A percentile compares a stretch with the other conserved stretches of the same genome.
Conservation (phyloP, 2,329 filamentous ascomycete genomes). For the Epichloe gansuensis region DNA sequence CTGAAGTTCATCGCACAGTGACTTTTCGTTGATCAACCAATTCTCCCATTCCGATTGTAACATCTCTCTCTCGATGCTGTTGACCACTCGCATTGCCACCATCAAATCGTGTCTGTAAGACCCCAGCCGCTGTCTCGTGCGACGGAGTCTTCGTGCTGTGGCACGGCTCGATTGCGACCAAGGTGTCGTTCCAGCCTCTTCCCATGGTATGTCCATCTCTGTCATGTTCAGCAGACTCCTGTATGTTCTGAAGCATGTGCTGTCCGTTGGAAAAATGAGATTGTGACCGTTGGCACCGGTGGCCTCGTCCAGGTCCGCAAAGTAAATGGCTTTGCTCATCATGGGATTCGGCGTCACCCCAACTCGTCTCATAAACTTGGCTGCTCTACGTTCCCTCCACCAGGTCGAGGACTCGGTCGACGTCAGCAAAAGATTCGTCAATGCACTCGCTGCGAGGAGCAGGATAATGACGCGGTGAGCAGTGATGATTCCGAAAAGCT, state of each 20-base stretch:
- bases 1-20: slow-evolving; percentile 55
- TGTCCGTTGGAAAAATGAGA: slow-evolving; percentile 29
- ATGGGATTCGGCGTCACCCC: slow-evolving; percentile 67
- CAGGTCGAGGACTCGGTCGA: slow-evolving; percentile 63
- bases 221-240: slow-evolving; percentile 44
- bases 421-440: slow-evolving; percentile 64
- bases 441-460: slow-evolving; percentile 54
- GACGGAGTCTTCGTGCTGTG: slow-evolving; percentile 54
- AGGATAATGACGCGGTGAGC: slow-evolving; percentile 64
- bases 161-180: slow-evolving; percentile 36
- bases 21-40: slow-evolving; percentile 73
- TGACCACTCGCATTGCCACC: slow-evolving; percentile 81
- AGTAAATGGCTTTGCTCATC: slow-evolving; percentile 78
- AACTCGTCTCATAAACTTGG: slow-evolving; percentile 67
- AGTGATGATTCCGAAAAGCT: slow-evolving; percentile 53
- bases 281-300: slow-evolving; percentile 24
- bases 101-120: slow-evolving; percentile 80
- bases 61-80: slow-evolving; percentile 78
- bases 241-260: slow-evolving; percentile 52
- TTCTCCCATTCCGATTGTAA: slow-evolving; percentile 84
- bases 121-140: slow-evolving; percentile 73
- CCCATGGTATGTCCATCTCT: slow-evolving; percentile 44
- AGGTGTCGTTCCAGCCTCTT: slow-evolving; percentile 37
- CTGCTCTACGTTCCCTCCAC: slow-evolving; percentile 76
- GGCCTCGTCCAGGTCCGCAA: slow-evolving; percentile 65